These are phyloP conservation scores for Fusarium dlaminii DNA, from an alignment of 2,329 filamentous ascomycete species.

Conservation along the genomic window DNA sequence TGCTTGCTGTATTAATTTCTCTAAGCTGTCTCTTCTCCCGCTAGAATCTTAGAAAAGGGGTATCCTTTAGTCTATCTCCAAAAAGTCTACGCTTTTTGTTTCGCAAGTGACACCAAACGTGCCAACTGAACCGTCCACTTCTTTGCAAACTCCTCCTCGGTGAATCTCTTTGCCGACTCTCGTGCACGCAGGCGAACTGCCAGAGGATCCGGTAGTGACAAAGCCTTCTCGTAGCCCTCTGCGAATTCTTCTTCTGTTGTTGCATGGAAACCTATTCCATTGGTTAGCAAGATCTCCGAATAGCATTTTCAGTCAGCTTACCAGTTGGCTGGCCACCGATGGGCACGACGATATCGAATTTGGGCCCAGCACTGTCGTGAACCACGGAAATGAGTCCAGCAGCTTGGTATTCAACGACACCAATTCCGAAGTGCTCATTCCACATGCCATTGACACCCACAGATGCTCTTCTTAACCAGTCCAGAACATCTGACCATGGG, in stretches of 20 bases:
- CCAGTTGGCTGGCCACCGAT: slow-evolving; percentile 82
- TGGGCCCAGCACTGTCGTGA: slow-evolving; percentile 91
- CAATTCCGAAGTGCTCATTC: slow-evolving; percentile 99
- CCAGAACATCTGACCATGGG: slow-evolving; percentile 85
- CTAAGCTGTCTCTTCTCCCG: slow-evolving; percentile 20
- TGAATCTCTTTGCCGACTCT: slow-evolving; percentile 83
- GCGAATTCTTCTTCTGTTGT: slow-evolving; percentile 83
- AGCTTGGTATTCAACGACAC: slow-evolving; percentile 97
- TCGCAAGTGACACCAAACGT: slow-evolving; percentile 66
- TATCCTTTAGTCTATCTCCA: slow-evolving; percentile 50
- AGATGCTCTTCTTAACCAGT: slow-evolving; percentile 78
- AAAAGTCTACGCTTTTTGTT: slow-evolving; percentile 32
- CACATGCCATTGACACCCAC: slow-evolving; percentile 98
- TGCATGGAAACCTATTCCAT: slow-evolving; percentile 78
- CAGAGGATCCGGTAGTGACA: slow-evolving; percentile 76
- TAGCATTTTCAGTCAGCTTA: slow-evolving; percentile 50
- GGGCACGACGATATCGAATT: slow-evolving; percentile 88
- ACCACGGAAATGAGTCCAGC: slow-evolving; percentile 93
- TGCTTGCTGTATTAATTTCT: slow-evolving; percentile 19
- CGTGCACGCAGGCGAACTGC: slow-evolving; percentile 80
- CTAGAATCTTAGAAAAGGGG: slow-evolving; percentile 42
- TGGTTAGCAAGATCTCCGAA: background rate
- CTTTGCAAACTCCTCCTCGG: slow-evolving; percentile 83
- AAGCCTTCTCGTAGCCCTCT: slow-evolving; percentile 78
- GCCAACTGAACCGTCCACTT: slow-evolving; percentile 83